These are phyloP conservation scores for Neohortaea acidophila DNA, from an alignment of 495 filamentous ascomycete species.

Conservation along the genomic window DNA sequence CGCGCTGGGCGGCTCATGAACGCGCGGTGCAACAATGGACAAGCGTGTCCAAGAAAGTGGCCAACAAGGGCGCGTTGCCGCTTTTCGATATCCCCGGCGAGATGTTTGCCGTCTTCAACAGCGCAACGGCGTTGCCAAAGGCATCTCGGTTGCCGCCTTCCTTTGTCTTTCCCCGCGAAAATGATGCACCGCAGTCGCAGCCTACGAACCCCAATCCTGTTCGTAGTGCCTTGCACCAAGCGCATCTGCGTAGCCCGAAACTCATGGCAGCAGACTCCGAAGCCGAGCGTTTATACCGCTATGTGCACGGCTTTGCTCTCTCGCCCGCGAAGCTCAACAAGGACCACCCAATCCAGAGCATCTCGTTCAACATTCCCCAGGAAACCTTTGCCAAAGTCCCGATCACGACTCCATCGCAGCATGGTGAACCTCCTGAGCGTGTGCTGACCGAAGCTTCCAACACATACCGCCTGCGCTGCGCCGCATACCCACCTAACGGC, in stretches of 20 bases:
- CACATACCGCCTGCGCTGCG: constrained; percentile 21
- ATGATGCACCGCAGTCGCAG: constrained; percentile 15
- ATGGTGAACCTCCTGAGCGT: neutral
- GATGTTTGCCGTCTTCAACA: no score
- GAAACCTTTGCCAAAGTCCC: constrained; percentile 11
- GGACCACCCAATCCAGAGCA: constrained; percentile 9
- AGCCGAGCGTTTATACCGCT: constrained; percentile 20
- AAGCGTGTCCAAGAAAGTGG: no score
- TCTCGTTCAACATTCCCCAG: constrained; percentile 13
- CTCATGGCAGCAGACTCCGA: constrained; percentile 5
- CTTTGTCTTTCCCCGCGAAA: constrained; percentile 11
- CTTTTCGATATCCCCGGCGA: no score
- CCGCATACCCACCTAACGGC: neutral
- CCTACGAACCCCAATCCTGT: constrained; percentile 20
- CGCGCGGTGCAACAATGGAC: no score
- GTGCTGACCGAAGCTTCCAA: constrained; percentile 10
- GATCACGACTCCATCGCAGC: neutral
- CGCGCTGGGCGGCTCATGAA: no score
- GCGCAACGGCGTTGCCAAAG: no score
- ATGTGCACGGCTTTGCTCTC: constrained; percentile 19
- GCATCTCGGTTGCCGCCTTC: no score
- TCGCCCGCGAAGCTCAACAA: constrained; percentile 13
- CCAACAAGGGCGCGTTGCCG: no score
- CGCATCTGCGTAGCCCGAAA: constrained; percentile 24
- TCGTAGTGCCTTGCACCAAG: constrained; percentile 25